These are phyloP conservation scores for Flaveria ramosissima DNA, from an alignment of 129 eudicot genomes.

Conservation along the genomic window DNA sequence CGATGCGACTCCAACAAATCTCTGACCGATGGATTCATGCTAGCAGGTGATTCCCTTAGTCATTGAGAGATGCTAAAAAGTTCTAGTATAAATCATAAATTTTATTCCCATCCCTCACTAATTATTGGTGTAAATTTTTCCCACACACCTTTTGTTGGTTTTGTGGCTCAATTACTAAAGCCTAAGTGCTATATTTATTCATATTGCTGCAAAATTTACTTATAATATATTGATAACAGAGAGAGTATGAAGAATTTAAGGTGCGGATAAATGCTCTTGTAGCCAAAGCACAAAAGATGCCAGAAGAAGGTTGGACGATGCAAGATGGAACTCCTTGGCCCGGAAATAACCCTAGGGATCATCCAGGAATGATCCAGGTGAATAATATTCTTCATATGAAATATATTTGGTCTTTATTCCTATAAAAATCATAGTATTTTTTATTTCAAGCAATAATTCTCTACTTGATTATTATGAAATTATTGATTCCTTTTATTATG, in stretches of 20 bases:
- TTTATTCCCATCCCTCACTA: neutral
- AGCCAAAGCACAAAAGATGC: conserved; percentile 60
- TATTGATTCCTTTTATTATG: neutral
- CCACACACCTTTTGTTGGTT: neutral
- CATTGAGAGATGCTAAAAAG: neutral
- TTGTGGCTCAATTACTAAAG: neutral
- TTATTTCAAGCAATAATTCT: neutral
- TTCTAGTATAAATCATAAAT: neutral
- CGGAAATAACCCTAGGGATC: conserved; percentile 70
- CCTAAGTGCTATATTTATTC: neutral
- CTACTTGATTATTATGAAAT: neutral
- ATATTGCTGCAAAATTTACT: neutral
- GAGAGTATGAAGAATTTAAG: conserved; percentile 65
- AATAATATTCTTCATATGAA: neutral
- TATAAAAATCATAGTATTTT: neutral
- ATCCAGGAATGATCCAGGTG: conserved; percentile 74
- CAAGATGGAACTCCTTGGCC: conserved; percentile 69
- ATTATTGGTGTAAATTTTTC: neutral
- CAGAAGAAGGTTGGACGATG: conserved; percentile 67
- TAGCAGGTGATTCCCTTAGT: neutral
- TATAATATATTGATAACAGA: conserved; percentile 39
- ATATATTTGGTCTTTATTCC: neutral
- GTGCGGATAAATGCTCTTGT: conserved; percentile 60
- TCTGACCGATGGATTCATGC: neutral
- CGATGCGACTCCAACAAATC: neutral